Evolutionary conservation across 2,329 filamentous ascomycete species (phyloP).

Genomic region (Knoxdaviesia capensis): DNA sequence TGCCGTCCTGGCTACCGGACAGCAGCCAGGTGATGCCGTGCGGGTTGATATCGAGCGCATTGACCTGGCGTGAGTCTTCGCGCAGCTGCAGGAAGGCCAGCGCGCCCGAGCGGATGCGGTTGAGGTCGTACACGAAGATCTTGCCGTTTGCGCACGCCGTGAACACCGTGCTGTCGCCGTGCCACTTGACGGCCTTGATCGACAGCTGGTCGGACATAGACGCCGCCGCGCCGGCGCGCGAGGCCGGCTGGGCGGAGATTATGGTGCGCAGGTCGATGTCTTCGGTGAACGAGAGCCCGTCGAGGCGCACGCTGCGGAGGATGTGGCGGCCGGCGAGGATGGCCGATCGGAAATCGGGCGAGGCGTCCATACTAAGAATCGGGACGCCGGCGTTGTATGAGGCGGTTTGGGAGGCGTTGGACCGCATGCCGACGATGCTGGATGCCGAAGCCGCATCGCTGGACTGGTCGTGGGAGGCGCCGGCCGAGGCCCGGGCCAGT

Average conservation of each 20-base stretch:
- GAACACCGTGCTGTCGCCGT: conserved; percentile 32
- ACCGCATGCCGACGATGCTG: conserved; percentile 22
- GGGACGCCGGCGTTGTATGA: conserved; percentile 29
- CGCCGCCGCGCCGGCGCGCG: conserved; percentile 18
- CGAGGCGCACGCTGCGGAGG: conserved; percentile 37
- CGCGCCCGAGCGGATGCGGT: conserved; percentile 22
- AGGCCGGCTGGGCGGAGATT: conserved; percentile 27
- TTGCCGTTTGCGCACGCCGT: conserved; percentile 44
- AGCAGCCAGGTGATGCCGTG: conserved; percentile 35
- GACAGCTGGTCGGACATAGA: conserved; percentile 32
- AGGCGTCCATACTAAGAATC: conserved; percentile 35
- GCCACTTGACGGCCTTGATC: conserved; percentile 42
- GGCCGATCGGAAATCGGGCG: conserved; percentile 32
- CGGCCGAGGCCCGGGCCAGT: conserved; percentile 29
- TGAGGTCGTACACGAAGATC: conserved; percentile 43
- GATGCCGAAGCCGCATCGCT: conserved; percentile 19
- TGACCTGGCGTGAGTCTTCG: conserved; percentile 43
- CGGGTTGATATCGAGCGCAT: conserved; percentile 42
- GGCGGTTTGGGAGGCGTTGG: conserved; percentile 33
- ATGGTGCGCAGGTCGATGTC: conserved; percentile 36
- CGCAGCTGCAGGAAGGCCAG: conserved; percentile 31
- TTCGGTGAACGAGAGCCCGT: conserved; percentile 31
- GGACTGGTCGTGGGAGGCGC: conserved; percentile 23
- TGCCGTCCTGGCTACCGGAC: conserved; percentile 43
- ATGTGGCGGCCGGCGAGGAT: conserved; percentile 39